These are phyloP conservation scores for Penicillium egyptiacum DNA, from an alignment of 495 filamentous ascomycete species.

Conservation along the genomic window DNA sequence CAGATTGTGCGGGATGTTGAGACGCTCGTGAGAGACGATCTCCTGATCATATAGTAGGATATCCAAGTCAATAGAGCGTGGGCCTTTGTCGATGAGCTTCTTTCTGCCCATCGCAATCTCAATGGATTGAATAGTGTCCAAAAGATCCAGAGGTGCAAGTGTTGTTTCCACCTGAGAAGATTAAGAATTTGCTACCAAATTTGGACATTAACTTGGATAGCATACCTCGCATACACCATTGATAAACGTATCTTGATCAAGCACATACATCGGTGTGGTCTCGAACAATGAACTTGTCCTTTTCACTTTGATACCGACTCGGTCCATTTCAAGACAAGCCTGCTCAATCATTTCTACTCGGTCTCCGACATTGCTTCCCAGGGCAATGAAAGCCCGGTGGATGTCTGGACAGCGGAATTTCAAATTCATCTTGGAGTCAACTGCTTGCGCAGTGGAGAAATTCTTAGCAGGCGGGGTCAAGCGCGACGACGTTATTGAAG, in stretches of 20 bases:
- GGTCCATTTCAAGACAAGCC: conserved; percentile 74
- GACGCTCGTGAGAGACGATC: conserved; percentile 61
- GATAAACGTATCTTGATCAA: conserved; percentile 82
- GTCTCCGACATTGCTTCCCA: conserved; percentile 93
- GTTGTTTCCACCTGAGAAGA: conserved; percentile 71
- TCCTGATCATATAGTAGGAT: conserved; percentile 83
- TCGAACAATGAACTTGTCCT: conserved; percentile 89
- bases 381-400: conserved; percentile 74
- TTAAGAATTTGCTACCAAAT: conserved; percentile 8
- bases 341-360: conserved; percentile 77
- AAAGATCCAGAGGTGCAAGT: conserved; percentile 68
- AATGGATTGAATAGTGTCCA: conserved; percentile 79
- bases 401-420: conserved; percentile 16
- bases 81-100: conserved; percentile 89
- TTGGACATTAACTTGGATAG: neutral
- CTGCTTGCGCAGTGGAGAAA: conserved; percentile 28
- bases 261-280: conserved; percentile 94
- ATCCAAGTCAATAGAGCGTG: conserved; percentile 90
- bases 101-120: conserved; percentile 74
- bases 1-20: conserved; percentile 79
- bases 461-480: conserved; percentile 20
- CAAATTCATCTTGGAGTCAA: conserved; percentile 29
- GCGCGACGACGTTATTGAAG: conserved; percentile 2
- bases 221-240: conserved; percentile 91
- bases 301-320: conserved; percentile 66